Base-by-base conservation (phyloP, 2,329 filamentous ascomycete genomes). In the Emergomyces orientalis region DNA sequence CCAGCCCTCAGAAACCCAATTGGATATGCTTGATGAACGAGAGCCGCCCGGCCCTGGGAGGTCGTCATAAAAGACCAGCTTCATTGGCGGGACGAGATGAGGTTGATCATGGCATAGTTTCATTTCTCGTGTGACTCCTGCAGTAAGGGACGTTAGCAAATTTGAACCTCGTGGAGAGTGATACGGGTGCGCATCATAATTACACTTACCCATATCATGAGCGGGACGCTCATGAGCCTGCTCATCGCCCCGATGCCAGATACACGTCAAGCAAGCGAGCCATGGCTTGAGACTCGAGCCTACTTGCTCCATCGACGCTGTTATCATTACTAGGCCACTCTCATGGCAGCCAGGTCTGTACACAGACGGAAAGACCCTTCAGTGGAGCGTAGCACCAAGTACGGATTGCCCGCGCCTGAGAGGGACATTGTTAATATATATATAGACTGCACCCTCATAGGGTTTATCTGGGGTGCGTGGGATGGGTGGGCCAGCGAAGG, bases 81-180 rank as follows among this genome's bases (percentile, higher is more conserved):
- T 78, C 77, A 79, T 80, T 7, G 78, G 78, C 32, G 77, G 74
- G 55, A 79, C 73, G 51, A 78, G 74, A 67, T 76, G 74, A 64
- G 79, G 79, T 67, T 80, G 78, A 61, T 75, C 72, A 63, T 77
- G 73, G 69, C 74, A 77, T 69, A 80, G 70, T 68, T 72, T 69
- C 76, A 79, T 77, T 63, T 77, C 74, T 67, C 76, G 73, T 63
- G 79, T 71, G 49, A 75, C 66, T 51, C 72, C 76, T 78, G 60
- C 30, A 32, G 45, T 25, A 17, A 51, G 17, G 8, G 39, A n/a
- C 61, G 34, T 60, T 59, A 59, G 61, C 34, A 51, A 41, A 37
- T 43, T 51, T 62, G 2, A 22, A n/a, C 17, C 3, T 45, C 9
- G 27, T 34, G 37, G 9, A 47, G 13, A 45, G 13, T n/a, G 57